A percentile compares a stretch with the other conserved stretches of the same genome.
Evolutionary conservation across 306 rosid genomes (phyloP).

Genomic region (Canavalia ensiformis): DNA sequence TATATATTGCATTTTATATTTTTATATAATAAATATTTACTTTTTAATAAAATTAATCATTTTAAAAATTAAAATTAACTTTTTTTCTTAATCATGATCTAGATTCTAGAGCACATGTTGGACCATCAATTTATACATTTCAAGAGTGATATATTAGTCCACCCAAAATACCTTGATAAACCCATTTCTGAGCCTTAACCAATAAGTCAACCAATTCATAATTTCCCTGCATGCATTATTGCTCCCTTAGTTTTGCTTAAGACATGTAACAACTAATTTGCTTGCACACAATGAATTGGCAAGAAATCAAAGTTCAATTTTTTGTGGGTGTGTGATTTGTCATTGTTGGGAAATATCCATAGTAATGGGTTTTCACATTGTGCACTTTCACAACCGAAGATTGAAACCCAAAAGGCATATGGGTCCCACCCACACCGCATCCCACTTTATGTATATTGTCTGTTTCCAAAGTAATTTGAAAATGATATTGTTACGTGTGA

Average conservation of each 20-base stretch:
- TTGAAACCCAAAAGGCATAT: neutral
- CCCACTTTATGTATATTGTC: conserved; percentile 18
- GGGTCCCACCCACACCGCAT: conserved; percentile 42
- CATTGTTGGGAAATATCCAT: conserved; percentile 20
- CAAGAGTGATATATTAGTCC: neutral
- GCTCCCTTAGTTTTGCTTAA: conserved; percentile 27
- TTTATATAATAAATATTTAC: too few relatives aligned
- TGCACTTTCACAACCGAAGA: conserved; percentile 23
- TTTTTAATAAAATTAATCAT: too few relatives aligned
- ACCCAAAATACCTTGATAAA: neutral
- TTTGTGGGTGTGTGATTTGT: conserved; percentile 33
- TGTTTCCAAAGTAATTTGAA: conserved; percentile 32
- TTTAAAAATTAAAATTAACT: too few relatives aligned
- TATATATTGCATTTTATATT: too few relatives aligned
- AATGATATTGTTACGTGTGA: conserved; percentile 25
- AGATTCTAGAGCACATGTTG: neutral
- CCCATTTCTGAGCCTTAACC: neutral
- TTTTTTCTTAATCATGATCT: neutral
- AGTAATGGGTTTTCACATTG: conserved; percentile 35
- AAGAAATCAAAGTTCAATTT: conserved; percentile 12
- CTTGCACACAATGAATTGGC: conserved; percentile 29
- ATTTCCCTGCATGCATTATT: conserved; percentile 40
- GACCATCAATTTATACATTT: neutral
- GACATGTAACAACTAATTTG: conserved; percentile 29
- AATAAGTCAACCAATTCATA: conserved; percentile 41